These are phyloP conservation scores for Aspergillus sp. DNA, from an alignment of 2,329 filamentous ascomycete species.

Conservation along the genomic window DNA sequence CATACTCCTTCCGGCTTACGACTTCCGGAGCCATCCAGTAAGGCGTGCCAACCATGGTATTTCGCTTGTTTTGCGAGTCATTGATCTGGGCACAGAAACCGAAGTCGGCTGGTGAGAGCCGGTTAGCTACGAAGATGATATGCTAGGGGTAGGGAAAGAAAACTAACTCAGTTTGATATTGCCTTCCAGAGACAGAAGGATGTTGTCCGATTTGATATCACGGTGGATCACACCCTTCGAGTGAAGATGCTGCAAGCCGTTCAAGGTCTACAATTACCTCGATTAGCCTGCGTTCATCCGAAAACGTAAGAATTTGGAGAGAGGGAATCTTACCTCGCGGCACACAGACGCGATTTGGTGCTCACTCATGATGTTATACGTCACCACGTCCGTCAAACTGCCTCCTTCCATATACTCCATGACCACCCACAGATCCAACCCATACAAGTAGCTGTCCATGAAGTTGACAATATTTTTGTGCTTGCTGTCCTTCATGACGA, in stretches of 20 bases:
- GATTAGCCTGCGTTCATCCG: too few species aligned
- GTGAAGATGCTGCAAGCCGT: slow-evolving; percentile 87
- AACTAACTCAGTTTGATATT: slow-evolving; percentile 91
- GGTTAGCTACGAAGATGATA: too few species aligned
- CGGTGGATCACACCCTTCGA: slow-evolving; percentile 97
- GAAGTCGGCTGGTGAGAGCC: slow-evolving; percentile 64
- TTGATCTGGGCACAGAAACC: slow-evolving; percentile 99
- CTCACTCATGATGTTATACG: slow-evolving; percentile 98
- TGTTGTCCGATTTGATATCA: slow-evolving; percentile 99
- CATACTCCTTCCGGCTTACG: slow-evolving; percentile 94
- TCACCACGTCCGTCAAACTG: slow-evolving; percentile 94
- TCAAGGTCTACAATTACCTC: slow-evolving; percentile 53
- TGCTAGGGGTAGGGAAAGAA: background rate
- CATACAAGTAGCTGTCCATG: slow-evolving; percentile 88
- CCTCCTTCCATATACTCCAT: slow-evolving; percentile 99
- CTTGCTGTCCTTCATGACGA: slow-evolving; percentile 98
- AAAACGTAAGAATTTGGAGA: slow-evolving; percentile 6
- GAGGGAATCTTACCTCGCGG: slow-evolving; percentile 54
- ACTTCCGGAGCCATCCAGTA: slow-evolving; percentile 99
- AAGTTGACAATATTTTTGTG: slow-evolving; percentile 99
- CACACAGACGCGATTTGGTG: slow-evolving; percentile 95
- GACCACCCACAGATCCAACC: slow-evolving; percentile 91
- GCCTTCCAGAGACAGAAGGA: slow-evolving; percentile 83
- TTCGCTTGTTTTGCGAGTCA: slow-evolving; percentile 91
- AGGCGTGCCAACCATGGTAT: slow-evolving; percentile 96